Evolutionary conservation across 2,329 filamentous ascomycete species (phyloP).

Genomic region (Periconia macrospinosa): DNA sequence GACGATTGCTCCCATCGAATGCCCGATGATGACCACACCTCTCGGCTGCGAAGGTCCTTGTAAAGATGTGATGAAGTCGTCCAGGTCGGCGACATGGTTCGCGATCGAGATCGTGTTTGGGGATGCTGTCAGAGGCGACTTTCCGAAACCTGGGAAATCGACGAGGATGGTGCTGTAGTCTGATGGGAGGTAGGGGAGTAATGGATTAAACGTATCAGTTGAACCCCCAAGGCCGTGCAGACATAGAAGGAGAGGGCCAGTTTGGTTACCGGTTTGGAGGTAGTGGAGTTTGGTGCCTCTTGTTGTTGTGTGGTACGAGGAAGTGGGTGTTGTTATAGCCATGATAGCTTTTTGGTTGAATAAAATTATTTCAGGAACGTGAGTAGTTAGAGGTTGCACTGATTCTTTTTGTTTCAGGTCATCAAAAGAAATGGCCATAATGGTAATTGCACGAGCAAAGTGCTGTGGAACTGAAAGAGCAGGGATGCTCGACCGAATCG

Average conservation of each 20-base stretch:
- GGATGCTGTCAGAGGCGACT: neutral
- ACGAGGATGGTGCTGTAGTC: conserved; percentile 1
- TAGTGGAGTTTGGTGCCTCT: conserved; percentile 3
- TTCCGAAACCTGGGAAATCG: conserved; percentile 4
- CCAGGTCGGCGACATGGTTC: conserved; percentile 7
- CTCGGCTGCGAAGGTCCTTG: neutral
- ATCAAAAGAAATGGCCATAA: too few species aligned
- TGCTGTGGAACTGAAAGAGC: neutral
- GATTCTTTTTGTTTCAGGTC: too few species aligned
- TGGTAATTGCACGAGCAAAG: neutral
- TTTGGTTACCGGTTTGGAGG: neutral
- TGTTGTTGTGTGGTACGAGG: neutral
- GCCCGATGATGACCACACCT: conserved; percentile 1
- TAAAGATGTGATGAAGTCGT: conserved; percentile 5
- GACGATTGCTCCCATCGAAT: conserved; percentile 2
- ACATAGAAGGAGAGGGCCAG: conserved; percentile 2
- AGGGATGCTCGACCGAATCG: conserved; percentile 2
- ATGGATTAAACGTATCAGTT: conserved; percentile 1
- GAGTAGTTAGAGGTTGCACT: too few species aligned
- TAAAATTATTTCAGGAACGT: too few species aligned
- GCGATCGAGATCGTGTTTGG: neutral
- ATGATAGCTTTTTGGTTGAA: neutral
- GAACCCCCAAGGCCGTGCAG: conserved; percentile 6
- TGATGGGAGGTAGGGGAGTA: neutral
- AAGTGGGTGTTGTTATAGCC: neutral